Percentiles rank a stretch among this genome's conserved stretches.
Evolutionary conservation across 345 rosid species (phyloP).

Genomic region (Hibiscus syriacus): DNA sequence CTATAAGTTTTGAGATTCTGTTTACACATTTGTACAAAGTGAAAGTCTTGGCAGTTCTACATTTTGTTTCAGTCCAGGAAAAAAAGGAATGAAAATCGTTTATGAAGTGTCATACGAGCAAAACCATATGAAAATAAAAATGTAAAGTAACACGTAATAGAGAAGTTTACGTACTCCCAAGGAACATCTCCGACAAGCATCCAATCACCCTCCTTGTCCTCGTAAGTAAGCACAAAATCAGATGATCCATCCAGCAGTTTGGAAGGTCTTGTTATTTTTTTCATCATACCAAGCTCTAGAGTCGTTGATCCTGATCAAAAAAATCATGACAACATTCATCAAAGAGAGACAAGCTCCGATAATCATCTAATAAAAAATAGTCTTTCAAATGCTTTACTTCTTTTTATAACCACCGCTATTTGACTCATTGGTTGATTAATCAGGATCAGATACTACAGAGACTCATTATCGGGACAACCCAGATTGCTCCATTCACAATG

Average conservation of each 20-base stretch:
- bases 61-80: background rate
- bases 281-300: constrained; percentile 23
- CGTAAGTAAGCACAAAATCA: constrained; percentile 70
- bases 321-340: constrained; percentile 6
- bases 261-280: constrained; percentile 26
- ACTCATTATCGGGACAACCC: too few relatives aligned
- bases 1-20: background rate
- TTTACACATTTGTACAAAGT: background rate
- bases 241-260: constrained; percentile 65
- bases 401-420: too few relatives aligned
- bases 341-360: background rate
- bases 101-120: background rate
- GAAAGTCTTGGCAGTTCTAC: background rate
- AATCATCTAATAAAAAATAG: background rate
- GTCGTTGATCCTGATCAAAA: constrained; percentile 25
- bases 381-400: background rate
- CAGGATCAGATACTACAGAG: too few relatives aligned
- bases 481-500: background rate
- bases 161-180: constrained; percentile 58
- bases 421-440: too few relatives aligned
- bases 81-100: background rate
- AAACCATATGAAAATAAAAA: background rate
- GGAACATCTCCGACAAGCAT: constrained; percentile 99
- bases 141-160: background rate
- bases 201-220: constrained; percentile 97